Evolutionary conservation across 1,284 basidiomycete genomes (phyloP).

Genomic region (Vanrija humicola): DNA sequence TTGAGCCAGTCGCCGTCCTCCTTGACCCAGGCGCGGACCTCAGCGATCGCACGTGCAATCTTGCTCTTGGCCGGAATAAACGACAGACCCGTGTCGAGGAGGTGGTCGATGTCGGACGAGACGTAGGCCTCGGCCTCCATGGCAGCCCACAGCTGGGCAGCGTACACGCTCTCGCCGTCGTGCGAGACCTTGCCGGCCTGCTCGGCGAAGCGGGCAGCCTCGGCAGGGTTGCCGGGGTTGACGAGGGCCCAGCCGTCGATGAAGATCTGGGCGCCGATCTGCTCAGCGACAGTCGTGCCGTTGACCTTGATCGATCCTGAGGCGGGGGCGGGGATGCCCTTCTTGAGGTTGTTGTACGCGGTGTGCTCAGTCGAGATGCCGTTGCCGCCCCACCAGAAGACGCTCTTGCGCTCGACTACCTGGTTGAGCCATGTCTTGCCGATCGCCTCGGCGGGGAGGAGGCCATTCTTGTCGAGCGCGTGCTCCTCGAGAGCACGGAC

Average conservation of each 20-base stretch:
- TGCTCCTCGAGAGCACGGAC: conserved; percentile 4
- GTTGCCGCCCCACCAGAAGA: conserved; percentile 7
- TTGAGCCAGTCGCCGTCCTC: conserved; percentile 2
- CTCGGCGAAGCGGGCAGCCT: no score
- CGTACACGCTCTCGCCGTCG: no score
- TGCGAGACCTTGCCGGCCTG: no score
- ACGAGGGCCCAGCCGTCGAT: no score
- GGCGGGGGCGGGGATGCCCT: conserved; percentile 2
- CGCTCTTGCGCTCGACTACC: conserved; percentile 4
- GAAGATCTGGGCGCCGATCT: no score
- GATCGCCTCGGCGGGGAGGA: not conserved
- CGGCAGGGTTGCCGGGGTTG: no score
- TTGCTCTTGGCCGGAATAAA: conserved; percentile 1
- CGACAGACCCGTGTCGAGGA: conserved; percentile 1
- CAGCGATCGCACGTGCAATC: not conserved
- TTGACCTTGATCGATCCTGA: not conserved
- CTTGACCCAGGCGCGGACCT: conserved; percentile 4
- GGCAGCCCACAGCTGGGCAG: conserved; percentile 1
- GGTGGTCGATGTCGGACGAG: conserved; percentile 5
- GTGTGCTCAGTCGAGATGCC: conserved; percentile 38
- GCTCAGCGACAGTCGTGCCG: conserved; percentile 2
- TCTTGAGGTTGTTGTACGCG: conserved; percentile 19
- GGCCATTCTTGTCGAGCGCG: not conserved
- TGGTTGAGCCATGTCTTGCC: conserved; percentile 8
- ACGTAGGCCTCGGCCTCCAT: conserved; percentile 7